Conservation (phyloP, 2,329 filamentous ascomycete genomes). For the Ascochyta clinopodiicola region DNA sequence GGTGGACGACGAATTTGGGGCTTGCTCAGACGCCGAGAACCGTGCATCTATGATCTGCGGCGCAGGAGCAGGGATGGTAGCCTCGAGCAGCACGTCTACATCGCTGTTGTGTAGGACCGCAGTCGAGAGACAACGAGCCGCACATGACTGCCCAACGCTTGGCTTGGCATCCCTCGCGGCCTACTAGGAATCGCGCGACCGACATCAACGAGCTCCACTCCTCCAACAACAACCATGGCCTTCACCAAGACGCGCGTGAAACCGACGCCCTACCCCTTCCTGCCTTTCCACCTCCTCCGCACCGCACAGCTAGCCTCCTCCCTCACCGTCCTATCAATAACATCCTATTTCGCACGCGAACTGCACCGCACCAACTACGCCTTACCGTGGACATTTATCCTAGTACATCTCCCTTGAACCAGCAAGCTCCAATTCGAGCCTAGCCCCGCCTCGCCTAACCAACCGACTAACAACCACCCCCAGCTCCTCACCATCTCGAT, state of each 20-base stretch:
- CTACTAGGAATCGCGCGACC: background rate
- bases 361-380: constrained; percentile 59
- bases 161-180: constrained; percentile 4
- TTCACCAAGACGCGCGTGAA: constrained; percentile 34
- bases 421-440: no score
- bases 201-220: background rate
- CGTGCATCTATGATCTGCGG: no score
- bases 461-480: constrained; percentile 2
- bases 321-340: constrained; percentile 60
- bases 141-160: background rate
- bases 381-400: constrained; percentile 65
- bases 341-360: constrained; percentile 63
- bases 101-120: background rate
- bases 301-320: constrained; percentile 52
- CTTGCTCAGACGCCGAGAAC: no score
- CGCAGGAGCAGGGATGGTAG: no score
- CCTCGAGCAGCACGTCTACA: background rate
- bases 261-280: constrained; percentile 52
- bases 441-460: no score
- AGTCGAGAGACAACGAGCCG: background rate
- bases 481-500: constrained; percentile 61
- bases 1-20: background rate
- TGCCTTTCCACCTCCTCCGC: constrained; percentile 54
- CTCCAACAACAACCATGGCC: constrained; percentile 18
- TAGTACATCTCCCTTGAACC: constrained; percentile 50